A percentile compares a stretch with the other conserved stretches of the same genome.
These are phyloP conservation scores for Anacardium occidentale DNA, from an alignment of 345 rosid genomes.

Conservation along the genomic window DNA sequence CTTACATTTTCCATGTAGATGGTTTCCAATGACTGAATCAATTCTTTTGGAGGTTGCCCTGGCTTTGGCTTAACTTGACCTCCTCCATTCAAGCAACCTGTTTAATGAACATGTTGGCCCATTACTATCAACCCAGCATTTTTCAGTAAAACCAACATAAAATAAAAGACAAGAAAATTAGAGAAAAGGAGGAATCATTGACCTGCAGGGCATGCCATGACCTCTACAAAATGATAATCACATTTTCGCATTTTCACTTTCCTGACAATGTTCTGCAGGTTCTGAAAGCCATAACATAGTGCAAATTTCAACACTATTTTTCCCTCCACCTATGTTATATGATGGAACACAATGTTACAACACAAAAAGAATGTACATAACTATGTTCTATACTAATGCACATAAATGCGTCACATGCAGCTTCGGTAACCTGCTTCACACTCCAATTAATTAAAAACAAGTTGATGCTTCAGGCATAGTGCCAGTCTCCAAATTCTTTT, in stretches of 20 bases:
- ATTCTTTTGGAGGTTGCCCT: conserved; percentile 72
- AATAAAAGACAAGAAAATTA: background rate
- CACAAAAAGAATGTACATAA: background rate
- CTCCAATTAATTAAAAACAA: background rate
- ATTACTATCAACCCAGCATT: conserved; percentile 1
- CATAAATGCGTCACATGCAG: background rate
- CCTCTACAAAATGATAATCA: conserved; percentile 91
- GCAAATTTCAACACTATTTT: conserved; percentile 74
- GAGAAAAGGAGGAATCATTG: conserved; percentile 2
- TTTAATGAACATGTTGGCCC: background rate
- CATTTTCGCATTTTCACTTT: conserved; percentile 71
- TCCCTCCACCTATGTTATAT: conserved; percentile 62
- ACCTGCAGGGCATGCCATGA: conserved; percentile 99
- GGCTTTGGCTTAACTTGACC: conserved; percentile 92
- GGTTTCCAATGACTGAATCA: conserved; percentile 65
- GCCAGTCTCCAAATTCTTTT: background rate
- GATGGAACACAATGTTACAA: conserved; percentile 17
- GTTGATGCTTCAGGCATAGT: background rate
- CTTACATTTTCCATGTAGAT: conserved; percentile 77
- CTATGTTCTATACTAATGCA: background rate
- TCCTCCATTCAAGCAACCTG: conserved; percentile 94
- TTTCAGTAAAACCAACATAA: background rate
- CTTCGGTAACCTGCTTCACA: background rate
- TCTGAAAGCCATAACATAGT: conserved; percentile 84
- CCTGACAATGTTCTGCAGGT: conserved; percentile 87